Percentiles rank a stretch among this genome's conserved stretches.
phyloP scores from a whole-genome alignment of 345 rosid genomes.

The Turritis glabra region DNA sequence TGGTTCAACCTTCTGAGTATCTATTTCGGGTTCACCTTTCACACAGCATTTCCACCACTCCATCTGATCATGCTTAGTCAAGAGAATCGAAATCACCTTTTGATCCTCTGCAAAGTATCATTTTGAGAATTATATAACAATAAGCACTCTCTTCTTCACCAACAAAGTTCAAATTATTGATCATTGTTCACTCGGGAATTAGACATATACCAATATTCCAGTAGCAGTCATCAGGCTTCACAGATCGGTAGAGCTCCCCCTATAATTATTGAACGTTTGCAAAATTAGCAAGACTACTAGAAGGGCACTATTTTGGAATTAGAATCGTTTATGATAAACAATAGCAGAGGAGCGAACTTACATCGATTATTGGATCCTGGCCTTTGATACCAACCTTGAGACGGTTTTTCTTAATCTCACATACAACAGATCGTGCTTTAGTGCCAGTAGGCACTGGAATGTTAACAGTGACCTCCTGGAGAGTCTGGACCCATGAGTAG shows the following conservation, averaged over 20 bases:
- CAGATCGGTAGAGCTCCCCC: constrained; percentile 74
- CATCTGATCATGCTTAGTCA: constrained; percentile 96
- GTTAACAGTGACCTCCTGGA: constrained; percentile 80
- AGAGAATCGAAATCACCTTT: constrained; percentile 47
- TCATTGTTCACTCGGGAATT: neutral
- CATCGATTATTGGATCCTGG: constrained; percentile 84
- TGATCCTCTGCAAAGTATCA: constrained; percentile 42
- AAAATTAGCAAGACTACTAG: constrained; percentile 16
- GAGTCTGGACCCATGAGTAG: constrained; percentile 91
- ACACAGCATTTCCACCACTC: constrained; percentile 93
- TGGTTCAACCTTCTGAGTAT: constrained; percentile 98
- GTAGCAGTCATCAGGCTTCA: constrained; percentile 90
- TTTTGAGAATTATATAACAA: constrained; percentile 3
- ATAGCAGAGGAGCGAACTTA: constrained; percentile 44
- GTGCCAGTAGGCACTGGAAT: constrained; percentile 89
- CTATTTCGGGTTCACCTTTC: constrained; percentile 91
- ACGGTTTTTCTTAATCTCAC: constrained; percentile 86
- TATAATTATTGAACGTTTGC: constrained; percentile 28
- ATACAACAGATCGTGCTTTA: constrained; percentile 64
- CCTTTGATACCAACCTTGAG: constrained; percentile 92
- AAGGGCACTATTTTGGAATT: neutral
- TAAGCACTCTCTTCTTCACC: neutral
- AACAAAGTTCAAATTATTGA: neutral
- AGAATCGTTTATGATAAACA: neutral
- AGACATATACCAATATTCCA: constrained; percentile 89